Evolutionary conservation across 495 filamentous ascomycete species (phyloP).

Genomic region (Aspergillus olivimuriae): DNA sequence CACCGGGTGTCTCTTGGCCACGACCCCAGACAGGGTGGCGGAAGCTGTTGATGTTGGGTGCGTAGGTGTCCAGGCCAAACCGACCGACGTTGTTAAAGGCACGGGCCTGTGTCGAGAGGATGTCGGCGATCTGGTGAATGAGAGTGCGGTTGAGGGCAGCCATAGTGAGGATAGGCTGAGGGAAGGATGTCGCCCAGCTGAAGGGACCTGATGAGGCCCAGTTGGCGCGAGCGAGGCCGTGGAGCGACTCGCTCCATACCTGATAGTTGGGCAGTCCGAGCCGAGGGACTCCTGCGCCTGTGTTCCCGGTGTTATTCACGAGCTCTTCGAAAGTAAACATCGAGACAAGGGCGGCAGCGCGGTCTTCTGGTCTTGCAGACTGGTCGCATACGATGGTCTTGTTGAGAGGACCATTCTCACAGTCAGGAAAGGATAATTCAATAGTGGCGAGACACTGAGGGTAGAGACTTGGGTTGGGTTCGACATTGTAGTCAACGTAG

Average conservation of each 20-base stretch:
- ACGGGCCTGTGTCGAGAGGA: constrained; percentile 58
- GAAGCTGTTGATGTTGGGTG: constrained; percentile 67
- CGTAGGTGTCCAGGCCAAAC: constrained; percentile 56
- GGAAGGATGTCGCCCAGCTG: constrained; percentile 57
- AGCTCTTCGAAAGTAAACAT: constrained; percentile 47
- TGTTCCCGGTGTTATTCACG: constrained; percentile 51
- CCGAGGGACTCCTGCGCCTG: constrained; percentile 47
- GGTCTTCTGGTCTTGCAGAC: constrained; percentile 36
- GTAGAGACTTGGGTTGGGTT: constrained; percentile 27
- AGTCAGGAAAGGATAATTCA: constrained; percentile 28
- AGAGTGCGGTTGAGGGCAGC: constrained; percentile 55
- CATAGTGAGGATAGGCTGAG: constrained; percentile 52
- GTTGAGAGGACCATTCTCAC: constrained; percentile 24
- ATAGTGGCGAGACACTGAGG: constrained; percentile 18
- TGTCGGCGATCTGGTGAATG: constrained; percentile 49
- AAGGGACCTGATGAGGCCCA: constrained; percentile 45
- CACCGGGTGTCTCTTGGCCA: constrained; percentile 58
- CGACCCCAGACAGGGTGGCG: constrained; percentile 55
- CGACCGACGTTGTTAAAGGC: constrained; percentile 58
- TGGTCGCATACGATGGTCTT: constrained; percentile 42
- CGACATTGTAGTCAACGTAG: constrained; percentile 25
- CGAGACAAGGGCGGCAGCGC: constrained; percentile 40
- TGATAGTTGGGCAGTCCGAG: constrained; percentile 50
- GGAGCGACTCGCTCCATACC: constrained; percentile 46
- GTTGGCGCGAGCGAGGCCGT: constrained; percentile 52